Percentiles rank a stretch among this genome's conserved stretches.
Evolutionary conservation across 371 early-diverging fungal species (phyloP).

Genomic region (Lichtheimia hyalospora): DNA sequence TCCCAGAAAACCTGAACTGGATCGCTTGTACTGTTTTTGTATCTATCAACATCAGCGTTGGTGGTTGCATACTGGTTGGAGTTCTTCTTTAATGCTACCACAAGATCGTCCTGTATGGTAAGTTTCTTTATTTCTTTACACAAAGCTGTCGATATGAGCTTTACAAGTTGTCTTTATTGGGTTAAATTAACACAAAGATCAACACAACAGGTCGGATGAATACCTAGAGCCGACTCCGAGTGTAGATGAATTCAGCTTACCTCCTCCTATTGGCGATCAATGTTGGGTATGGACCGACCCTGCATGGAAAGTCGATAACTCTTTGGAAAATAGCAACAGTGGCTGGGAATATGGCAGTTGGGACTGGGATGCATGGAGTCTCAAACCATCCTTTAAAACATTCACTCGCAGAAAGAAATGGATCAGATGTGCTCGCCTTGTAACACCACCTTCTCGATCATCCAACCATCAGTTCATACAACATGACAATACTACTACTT

Average conservation of each 20-base stretch:
- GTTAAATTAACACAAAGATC: neutral
- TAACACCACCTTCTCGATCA: neutral
- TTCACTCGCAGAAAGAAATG: constrained; percentile 18
- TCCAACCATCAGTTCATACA: neutral
- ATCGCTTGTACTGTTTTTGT: constrained; percentile 23
- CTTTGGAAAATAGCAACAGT: constrained; percentile 7
- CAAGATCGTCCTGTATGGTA: constrained; percentile 32
- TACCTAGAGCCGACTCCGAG: constrained; percentile 23
- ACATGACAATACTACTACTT: neutral
- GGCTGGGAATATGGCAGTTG: constrained; percentile 22
- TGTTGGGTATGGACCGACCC: constrained; percentile 19
- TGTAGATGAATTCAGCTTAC: constrained; percentile 21
- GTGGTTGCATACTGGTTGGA: constrained; percentile 32
- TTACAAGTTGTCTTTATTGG: constrained; percentile 2
- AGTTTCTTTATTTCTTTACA: neutral
- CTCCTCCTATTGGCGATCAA: constrained; percentile 11
- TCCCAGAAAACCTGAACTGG: constrained; percentile 1
- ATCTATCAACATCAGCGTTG: constrained; percentile 33
- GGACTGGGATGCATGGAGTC: constrained; percentile 11
- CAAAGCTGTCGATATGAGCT: neutral
- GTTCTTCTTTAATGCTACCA: constrained; percentile 14
- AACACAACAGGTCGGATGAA: constrained; percentile 23
- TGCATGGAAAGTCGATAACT: constrained; percentile 11
- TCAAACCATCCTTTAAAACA: constrained; percentile 3
- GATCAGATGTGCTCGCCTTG: constrained; percentile 16